Evolutionary conservation across 1,284 basidiomycete species (phyloP).

Genomic region (Moniliella sp.): DNA sequence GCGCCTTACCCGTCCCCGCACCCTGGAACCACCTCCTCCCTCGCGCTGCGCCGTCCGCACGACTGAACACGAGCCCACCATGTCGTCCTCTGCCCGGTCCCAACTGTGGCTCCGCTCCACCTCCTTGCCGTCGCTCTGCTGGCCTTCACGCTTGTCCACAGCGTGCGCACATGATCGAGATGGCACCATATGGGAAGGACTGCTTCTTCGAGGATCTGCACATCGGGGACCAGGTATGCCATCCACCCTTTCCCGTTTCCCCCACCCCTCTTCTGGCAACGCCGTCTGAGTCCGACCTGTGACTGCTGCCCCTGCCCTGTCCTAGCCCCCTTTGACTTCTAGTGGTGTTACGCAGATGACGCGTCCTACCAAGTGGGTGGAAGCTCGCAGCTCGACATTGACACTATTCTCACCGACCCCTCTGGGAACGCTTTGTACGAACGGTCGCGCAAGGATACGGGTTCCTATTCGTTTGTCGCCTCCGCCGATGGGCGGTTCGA

Average conservation of each 20-base stretch:
- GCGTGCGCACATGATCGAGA: slow-evolving; percentile 38
- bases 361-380: slow-evolving; percentile 90
- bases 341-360: slow-evolving; percentile 60
- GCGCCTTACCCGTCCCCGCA: too few relatives aligned
- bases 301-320: too few relatives aligned
- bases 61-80: too few relatives aligned
- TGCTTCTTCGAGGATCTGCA: slow-evolving; percentile 97
- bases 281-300: too few relatives aligned
- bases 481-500: slow-evolving; percentile 65
- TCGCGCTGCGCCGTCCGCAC: too few relatives aligned
- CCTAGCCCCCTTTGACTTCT: neutral
- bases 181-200: slow-evolving; percentile 60
- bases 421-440: slow-evolving; percentile 48
- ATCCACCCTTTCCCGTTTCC: too few relatives aligned
- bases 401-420: slow-evolving; percentile 63
- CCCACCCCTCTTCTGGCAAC: too few relatives aligned
- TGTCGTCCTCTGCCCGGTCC: too few relatives aligned
- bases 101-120: too few relatives aligned
- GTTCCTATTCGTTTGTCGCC: slow-evolving; percentile 67
- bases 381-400: slow-evolving; percentile 85
- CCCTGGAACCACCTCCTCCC: too few relatives aligned
- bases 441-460: slow-evolving; percentile 66
- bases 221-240: slow-evolving; percentile 65
- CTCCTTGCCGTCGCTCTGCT: too few relatives aligned
- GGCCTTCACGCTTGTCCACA: too few relatives aligned